Evolutionary conservation across 2,329 filamentous ascomycete genomes (phyloP), one percentile per base, ranked within the genome.

Genomic region (Nigrospora sphaerica): DNA sequence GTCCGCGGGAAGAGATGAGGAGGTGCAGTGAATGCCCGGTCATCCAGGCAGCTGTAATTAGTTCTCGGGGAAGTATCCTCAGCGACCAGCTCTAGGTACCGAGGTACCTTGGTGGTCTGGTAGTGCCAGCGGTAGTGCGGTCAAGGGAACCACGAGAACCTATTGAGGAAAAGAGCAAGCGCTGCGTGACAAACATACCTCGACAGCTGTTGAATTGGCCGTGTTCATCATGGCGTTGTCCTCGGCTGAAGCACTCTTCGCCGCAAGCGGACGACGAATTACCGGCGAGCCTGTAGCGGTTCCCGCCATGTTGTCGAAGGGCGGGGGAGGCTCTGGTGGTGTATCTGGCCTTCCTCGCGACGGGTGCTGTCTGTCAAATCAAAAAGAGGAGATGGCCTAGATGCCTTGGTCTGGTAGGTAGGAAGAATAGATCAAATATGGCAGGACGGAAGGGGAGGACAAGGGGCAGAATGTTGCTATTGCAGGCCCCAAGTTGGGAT

Each of bases 281-380:
- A 56, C 61, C 16, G 71, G 70, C 43, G 73, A 74, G 39, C 68
- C 71, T 19, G 66, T 66, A 36, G 57, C 56, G 50, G 54, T 57
- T 49, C 61, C 57, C 57, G 70, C 70, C 71, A 74, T 74, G 48
- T 49, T 60, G 56, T 17, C 19, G 28, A 28, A 38, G 18, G 39
- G 42, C 46, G 39, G 44, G 49, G 46, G 28, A 42, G 45, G 34
- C 39, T 16, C 45, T 44, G 33, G 11, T 43, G 44, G 46, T 42
- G 23, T 28, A 28, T 17, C 17, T 37, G 42, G 18, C 32, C 49
- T 51, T 49, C 39, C 38, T 18, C 32, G 37, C 19, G 42, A 39
- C 44, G 46, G 46, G 49, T 47, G 44, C 47, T 47, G 46, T 52
- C 53, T 45, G 38, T 49, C 53, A 55, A 50, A 54, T 54, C 54